A percentile compares a stretch with the other conserved stretches of the same genome.
Evolutionary conservation across 306 rosid species (phyloP).

Genomic region (Malus domestica): DNA sequence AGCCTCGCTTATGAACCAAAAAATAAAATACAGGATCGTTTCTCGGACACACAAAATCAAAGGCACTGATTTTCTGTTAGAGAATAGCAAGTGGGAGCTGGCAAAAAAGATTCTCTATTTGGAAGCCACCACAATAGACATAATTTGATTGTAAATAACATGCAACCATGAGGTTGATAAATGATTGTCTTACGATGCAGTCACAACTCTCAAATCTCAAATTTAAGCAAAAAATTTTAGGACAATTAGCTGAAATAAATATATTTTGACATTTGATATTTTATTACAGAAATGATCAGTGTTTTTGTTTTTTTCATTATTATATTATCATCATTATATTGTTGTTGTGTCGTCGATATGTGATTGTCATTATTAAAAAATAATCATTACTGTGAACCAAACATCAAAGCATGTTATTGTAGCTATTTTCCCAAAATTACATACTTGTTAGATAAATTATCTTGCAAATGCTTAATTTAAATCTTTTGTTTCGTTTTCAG

Average conservation of each 20-base stretch:
- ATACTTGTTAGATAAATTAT: neutral
- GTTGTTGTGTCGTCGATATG: too few relatives aligned
- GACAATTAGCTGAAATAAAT: too few relatives aligned
- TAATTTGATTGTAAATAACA: conserved; percentile 18
- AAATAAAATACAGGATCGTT: neutral
- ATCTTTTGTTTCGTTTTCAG: conserved; percentile 26
- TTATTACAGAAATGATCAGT: too few relatives aligned
- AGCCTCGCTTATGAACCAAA: neutral
- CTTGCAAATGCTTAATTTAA: neutral
- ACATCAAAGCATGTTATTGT: too few relatives aligned
- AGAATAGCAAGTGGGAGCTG: conserved; percentile 9
- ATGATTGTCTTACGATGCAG: neutral
- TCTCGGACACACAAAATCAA: conserved; percentile 2
- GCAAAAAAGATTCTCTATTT: conserved; percentile 34
- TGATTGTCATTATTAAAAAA: too few relatives aligned
- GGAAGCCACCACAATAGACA: conserved; percentile 10
- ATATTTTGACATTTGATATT: too few relatives aligned
- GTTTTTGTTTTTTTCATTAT: too few relatives aligned
- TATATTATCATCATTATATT: too few relatives aligned
- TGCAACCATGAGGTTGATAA: conserved; percentile 18
- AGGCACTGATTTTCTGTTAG: neutral
- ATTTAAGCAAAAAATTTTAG: neutral
- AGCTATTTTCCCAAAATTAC: neutral
- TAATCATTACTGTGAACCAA: too few relatives aligned
- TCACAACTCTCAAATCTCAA: neutral